These are phyloP conservation scores for Meira nashicola DNA, from an alignment of 1,284 basidiomycete species.

Conservation along the genomic window DNA sequence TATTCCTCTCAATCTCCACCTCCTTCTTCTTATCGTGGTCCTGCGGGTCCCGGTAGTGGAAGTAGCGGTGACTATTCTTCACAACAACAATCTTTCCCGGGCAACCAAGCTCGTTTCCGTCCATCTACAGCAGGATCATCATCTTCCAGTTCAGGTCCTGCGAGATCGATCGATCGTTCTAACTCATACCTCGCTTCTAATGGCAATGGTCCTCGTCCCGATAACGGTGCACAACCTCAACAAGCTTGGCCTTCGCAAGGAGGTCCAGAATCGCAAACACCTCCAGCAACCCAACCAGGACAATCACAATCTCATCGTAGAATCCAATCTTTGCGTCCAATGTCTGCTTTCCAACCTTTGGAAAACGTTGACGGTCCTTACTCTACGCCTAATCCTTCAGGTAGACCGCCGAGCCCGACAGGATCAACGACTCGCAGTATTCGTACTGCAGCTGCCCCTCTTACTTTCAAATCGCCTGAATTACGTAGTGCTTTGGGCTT, in stretches of 20 bases:
- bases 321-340: constrained; percentile 30
- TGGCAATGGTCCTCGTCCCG: background rate
- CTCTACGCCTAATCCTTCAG: constrained; percentile 13
- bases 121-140: background rate
- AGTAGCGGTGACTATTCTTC: background rate
- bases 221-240: background rate
- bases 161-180: no score
- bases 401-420: constrained; percentile 25
- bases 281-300: background rate
- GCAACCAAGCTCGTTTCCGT: background rate
- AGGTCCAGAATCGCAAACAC: background rate
- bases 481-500: constrained; percentile 44
- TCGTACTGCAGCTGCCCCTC: constrained; percentile 27
- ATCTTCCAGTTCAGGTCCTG: background rate
- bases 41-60: background rate
- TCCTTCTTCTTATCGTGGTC: background rate
- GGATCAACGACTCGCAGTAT: constrained; percentile 34
- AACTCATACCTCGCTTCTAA: background rate
- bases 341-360: constrained; percentile 47
- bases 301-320: constrained; percentile 9
- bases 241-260: background rate
- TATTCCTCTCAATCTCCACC: constrained; percentile 1
- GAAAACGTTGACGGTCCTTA: constrained; percentile 27
- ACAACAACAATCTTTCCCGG: background rate
- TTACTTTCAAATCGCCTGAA: constrained; percentile 49